Evolutionary conservation across 129 eudicot species (phyloP).

Genomic region (Artemisia annua): DNA sequence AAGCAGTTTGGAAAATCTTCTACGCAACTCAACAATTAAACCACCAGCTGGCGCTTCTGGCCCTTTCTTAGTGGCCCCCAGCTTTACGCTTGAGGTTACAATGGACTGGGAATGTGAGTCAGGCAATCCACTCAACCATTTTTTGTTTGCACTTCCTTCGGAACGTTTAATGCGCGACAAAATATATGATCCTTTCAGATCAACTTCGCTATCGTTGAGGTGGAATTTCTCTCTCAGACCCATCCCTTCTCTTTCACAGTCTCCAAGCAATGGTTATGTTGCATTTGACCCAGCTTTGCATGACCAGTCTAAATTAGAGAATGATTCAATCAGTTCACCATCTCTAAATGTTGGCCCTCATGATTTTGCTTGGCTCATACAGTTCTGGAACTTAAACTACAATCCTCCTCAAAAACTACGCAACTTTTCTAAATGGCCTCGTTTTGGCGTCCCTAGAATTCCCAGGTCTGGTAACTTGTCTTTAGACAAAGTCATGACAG

Average conservation of each 20-base stretch:
- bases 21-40: conserved; percentile 54
- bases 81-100: conserved; percentile 74
- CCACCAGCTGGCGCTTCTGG: conserved; percentile 56
- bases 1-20: conserved; percentile 91
- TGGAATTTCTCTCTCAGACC: conserved; percentile 89
- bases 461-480: conserved; percentile 96
- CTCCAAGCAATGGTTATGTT: conserved; percentile 31
- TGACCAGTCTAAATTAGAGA: conserved; percentile 42
- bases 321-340: conserved; percentile 48
- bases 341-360: conserved; percentile 79
- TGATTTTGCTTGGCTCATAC: conserved; percentile 90
- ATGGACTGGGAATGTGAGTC: conserved; percentile 99
- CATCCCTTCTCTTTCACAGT: conserved; percentile 18
- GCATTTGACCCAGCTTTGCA: conserved; percentile 43
- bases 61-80: conserved; percentile 79
- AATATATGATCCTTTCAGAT: conserved; percentile 86
- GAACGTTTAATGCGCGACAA: conserved; percentile 78
- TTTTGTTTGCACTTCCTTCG: conserved; percentile 80
- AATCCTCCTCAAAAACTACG: conserved; percentile 91
- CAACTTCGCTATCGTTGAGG: conserved; percentile 81
- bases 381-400: conserved; percentile 85
- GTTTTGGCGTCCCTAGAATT: conserved; percentile 88
- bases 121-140: conserved; percentile 87
- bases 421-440: conserved; percentile 90
- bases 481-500: conserved; percentile 92